Conservation (phyloP, 129 eudicot genomes). For the Sambucus nigra region DNA sequence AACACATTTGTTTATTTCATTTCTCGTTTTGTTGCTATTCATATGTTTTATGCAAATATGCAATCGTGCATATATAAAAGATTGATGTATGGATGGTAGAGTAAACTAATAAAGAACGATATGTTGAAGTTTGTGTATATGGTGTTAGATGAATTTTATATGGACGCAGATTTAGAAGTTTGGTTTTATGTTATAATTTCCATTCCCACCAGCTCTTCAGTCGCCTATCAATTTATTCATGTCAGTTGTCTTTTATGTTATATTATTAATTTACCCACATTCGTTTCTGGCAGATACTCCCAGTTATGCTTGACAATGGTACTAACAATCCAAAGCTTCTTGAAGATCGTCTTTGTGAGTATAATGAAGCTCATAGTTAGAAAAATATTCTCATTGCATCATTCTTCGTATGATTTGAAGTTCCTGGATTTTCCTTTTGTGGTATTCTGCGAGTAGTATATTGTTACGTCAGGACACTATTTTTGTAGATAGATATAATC, state of each 20-base stretch:
- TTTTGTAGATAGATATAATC: no score
- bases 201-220: neutral
- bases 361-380: no score
- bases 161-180: neutral
- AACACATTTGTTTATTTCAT: no score
- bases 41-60: neutral
- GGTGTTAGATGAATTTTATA: no score
- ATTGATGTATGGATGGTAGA: no score
- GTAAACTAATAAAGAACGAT: no score
- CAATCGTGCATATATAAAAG: no score
- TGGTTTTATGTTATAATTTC: neutral
- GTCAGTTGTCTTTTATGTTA: neutral
- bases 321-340: slow-evolving; percentile 91
- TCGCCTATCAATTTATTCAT: neutral
- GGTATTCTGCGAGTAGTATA: no score
- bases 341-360: slow-evolving; percentile 90
- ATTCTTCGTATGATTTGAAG: no score
- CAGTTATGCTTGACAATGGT: slow-evolving; percentile 98
- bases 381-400: no score
- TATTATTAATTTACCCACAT: neutral
- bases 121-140: neutral
- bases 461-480: no score
- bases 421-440: no score
- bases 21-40: neutral
- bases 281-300: slow-evolving; percentile 54